Evolutionary conservation across 148 eudicot species (phyloP).

Genomic region (Rhododendron kiyosumense): DNA sequence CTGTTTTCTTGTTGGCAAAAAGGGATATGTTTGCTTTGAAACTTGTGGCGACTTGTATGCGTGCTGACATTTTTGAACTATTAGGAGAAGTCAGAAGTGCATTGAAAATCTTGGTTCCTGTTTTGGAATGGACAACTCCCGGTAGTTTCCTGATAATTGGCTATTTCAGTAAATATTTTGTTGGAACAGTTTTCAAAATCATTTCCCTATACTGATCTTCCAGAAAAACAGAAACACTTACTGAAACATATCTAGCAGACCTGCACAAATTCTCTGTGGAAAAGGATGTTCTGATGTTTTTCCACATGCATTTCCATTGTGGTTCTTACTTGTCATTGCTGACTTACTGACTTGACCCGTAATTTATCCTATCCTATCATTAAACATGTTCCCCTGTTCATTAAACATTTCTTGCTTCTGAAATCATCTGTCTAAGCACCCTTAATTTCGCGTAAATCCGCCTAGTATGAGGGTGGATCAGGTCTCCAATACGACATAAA

Average conservation of each 20-base stretch:
- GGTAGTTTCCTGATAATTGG: not conserved
- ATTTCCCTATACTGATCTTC: not conserved
- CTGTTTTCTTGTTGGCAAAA: not conserved
- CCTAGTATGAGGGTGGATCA: slow-evolving; percentile 30
- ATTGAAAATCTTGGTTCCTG: not conserved
- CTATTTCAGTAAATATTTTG: not conserved
- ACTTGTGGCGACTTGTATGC: not conserved
- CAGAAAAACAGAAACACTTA: not conserved
- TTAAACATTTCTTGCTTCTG: slow-evolving; percentile 49
- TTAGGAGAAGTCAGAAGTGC: no score
- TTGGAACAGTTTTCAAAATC: not conserved
- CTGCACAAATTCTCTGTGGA: not conserved
- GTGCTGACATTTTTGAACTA: not conserved
- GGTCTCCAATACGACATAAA: slow-evolving; percentile 49
- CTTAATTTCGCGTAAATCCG: slow-evolving; percentile 32
- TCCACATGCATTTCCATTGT: not conserved
- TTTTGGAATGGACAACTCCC: not conserved
- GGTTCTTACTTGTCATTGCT: not conserved
- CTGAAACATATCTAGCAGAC: not conserved
- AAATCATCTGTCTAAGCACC: slow-evolving; percentile 45
- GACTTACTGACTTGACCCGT: not conserved
- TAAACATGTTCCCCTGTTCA: not conserved
- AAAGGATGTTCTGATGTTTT: not conserved
- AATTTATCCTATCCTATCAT: not conserved
- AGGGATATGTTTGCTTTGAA: not conserved